phyloP scores from a whole-genome alignment of 441 rosid species.

The Erodium chrysanthum region DNA sequence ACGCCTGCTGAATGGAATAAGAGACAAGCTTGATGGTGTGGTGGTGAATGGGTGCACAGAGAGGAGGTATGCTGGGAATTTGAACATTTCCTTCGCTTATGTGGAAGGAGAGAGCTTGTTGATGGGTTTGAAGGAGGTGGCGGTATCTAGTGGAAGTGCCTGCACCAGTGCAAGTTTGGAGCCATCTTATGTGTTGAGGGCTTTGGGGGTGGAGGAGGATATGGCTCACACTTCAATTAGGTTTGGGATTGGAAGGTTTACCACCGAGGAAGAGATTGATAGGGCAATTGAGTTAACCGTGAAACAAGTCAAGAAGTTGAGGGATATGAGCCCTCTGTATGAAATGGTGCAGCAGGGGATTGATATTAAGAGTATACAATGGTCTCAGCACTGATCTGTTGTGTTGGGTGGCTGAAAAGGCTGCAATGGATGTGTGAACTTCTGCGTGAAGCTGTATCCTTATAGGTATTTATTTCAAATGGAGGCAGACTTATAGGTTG shows the following conservation, averaged over 20 bases:
- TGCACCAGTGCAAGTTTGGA: slow-evolving; percentile 94
- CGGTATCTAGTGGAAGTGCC: slow-evolving; percentile 94
- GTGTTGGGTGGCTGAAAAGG: not conserved
- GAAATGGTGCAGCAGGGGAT: slow-evolving; percentile 93
- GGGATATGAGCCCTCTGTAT: slow-evolving; percentile 94
- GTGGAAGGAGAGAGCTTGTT: slow-evolving; percentile 94
- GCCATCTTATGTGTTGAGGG: slow-evolving; percentile 88
- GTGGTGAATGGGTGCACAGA: slow-evolving; percentile 79
- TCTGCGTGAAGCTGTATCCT: not conserved
- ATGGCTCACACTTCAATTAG: slow-evolving; percentile 97
- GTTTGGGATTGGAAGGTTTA: slow-evolving; percentile 92
- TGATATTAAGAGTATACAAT: slow-evolving; percentile 74
- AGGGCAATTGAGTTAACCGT: slow-evolving; percentile 72
- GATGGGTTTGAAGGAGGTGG: slow-evolving; percentile 98
- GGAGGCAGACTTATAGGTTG: not conserved
- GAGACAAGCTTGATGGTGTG: slow-evolving; percentile 63
- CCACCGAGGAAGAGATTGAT: slow-evolving; percentile 77
- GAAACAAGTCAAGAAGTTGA: slow-evolving; percentile 71
- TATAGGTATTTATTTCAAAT: not conserved
- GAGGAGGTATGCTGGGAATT: slow-evolving; percentile 64
- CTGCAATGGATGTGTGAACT: not conserved
- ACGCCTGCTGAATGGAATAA: slow-evolving; percentile 65
- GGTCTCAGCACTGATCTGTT: slow-evolving; percentile 71
- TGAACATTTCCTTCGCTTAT: slow-evolving; percentile 80
- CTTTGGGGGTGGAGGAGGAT: slow-evolving; percentile 89